Evolutionary conservation across 805 yeast species (phyloP).

Genomic region (Lachancea quebecensis): DNA sequence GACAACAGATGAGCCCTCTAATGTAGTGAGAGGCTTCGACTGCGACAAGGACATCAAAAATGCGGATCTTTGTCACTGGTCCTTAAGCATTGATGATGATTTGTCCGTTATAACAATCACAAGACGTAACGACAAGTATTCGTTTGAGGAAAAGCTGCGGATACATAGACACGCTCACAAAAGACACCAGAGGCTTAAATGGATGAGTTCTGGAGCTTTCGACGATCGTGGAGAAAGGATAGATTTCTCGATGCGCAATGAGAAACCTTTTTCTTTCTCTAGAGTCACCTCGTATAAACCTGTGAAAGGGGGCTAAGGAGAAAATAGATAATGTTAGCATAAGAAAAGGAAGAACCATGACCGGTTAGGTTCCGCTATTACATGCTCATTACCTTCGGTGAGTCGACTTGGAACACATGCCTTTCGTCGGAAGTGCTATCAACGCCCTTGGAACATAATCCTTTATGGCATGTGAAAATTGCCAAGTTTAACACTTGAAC

Average conservation of each 20-base stretch:
- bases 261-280: constrained; percentile 72
- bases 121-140: constrained; percentile 55
- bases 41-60: constrained; percentile 29
- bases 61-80: constrained; percentile 51
- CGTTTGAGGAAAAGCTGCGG: constrained; percentile 55
- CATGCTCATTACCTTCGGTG: too few species aligned
- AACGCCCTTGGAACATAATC: neutral
- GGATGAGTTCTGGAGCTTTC: constrained; percentile 58
- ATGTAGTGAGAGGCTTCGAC: constrained; percentile 52
- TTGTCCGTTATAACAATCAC: constrained; percentile 43
- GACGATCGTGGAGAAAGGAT: constrained; percentile 51
- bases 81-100: constrained; percentile 45
- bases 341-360: too few species aligned
- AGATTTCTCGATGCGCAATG: constrained; percentile 56
- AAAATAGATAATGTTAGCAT: too few species aligned
- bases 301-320: neutral
- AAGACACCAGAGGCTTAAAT: constrained; percentile 61
- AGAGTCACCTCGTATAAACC: constrained; percentile 40
- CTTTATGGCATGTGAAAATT: neutral
- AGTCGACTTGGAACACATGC: too few species aligned
- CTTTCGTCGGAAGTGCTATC: neutral
- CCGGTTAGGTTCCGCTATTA: too few species aligned
- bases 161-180: constrained; percentile 55
- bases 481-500: neutral
- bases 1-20: constrained; percentile 63